Evolutionary conservation across 129 eudicot genomes (phyloP).

Genomic region (Helichrysum umbraculigerum): DNA sequence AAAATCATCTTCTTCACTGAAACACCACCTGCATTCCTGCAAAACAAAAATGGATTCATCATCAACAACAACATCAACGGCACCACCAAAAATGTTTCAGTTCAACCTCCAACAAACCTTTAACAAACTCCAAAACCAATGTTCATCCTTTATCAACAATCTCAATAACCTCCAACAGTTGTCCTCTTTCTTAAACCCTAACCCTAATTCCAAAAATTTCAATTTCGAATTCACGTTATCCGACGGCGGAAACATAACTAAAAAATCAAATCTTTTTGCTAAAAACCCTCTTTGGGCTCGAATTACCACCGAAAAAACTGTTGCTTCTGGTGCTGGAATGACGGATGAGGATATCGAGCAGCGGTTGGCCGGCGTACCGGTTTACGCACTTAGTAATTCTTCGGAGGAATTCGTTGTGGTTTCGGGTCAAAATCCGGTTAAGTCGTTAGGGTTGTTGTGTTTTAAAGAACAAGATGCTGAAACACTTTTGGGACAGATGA

Average conservation of each 20-base stretch:
- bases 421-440: slow-evolving; percentile 48
- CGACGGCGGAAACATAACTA: slow-evolving; percentile 14
- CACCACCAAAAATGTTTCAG: slow-evolving; percentile 20
- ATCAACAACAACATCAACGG: slow-evolving; percentile 5
- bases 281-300: slow-evolving; percentile 41
- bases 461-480: slow-evolving; percentile 73
- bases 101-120: slow-evolving; percentile 49
- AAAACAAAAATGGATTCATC: slow-evolving; percentile 18
- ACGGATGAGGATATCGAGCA: slow-evolving; percentile 51
- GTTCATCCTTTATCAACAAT: slow-evolving; percentile 37
- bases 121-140: slow-evolving; percentile 44
- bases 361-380: slow-evolving; percentile 77
- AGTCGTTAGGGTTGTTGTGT: slow-evolving; percentile 73
- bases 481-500: slow-evolving; percentile 65
- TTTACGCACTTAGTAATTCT: slow-evolving; percentile 70
- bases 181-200: slow-evolving; percentile 12
- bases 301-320: slow-evolving; percentile 19
- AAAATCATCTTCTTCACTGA: background rate
- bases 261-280: background rate
- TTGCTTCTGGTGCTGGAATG: slow-evolving; percentile 26
- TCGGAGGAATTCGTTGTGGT: slow-evolving; percentile 72
- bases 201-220: slow-evolving; percentile 13
- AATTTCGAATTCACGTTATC: slow-evolving; percentile 30
- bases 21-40: background rate
- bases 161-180: slow-evolving; percentile 28